Evolutionary conservation across 2,329 filamentous ascomycete genomes (phyloP).

Genomic region (Aureobasidium sp.): DNA sequence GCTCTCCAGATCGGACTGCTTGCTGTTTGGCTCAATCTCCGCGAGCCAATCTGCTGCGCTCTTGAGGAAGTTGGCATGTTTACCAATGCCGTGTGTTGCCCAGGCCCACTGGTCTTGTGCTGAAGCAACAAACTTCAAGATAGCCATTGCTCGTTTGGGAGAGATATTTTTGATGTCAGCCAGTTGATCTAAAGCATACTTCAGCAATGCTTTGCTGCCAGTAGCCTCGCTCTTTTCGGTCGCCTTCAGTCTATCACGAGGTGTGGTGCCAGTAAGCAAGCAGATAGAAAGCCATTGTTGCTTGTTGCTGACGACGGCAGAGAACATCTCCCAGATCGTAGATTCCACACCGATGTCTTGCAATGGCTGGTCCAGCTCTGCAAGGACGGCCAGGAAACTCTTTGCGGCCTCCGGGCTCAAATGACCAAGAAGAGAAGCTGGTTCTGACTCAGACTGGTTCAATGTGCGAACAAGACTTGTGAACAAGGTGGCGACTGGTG

Average conservation of each 20-base stretch:
- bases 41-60: conserved; percentile 64
- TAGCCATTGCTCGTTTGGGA: conserved; percentile 58
- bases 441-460: conserved; percentile 56
- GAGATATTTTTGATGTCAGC: conserved; percentile 54
- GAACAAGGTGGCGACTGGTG: conserved; percentile 59
- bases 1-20: conserved; percentile 19
- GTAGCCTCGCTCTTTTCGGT: conserved; percentile 38
- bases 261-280: conserved; percentile 78
- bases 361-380: conserved; percentile 68
- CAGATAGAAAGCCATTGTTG: conserved; percentile 97
- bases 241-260: conserved; percentile 62
- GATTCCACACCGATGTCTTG: conserved; percentile 55
- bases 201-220: conserved; percentile 57
- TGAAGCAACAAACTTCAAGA: conserved; percentile 78
- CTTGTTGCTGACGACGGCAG: conserved; percentile 75
- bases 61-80: conserved; percentile 64
- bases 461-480: conserved; percentile 66
- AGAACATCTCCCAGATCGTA: conserved; percentile 76
- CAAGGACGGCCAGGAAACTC: conserved; percentile 71
- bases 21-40: conserved; percentile 43
- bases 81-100: conserved; percentile 73
- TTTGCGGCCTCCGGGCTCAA: conserved; percentile 75
- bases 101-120: conserved; percentile 95
- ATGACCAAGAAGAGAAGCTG: conserved; percentile 88
- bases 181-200: conserved; percentile 63